Conservation (phyloP, 2,329 filamentous ascomycete species). For the Aspergillus sp. region DNA sequence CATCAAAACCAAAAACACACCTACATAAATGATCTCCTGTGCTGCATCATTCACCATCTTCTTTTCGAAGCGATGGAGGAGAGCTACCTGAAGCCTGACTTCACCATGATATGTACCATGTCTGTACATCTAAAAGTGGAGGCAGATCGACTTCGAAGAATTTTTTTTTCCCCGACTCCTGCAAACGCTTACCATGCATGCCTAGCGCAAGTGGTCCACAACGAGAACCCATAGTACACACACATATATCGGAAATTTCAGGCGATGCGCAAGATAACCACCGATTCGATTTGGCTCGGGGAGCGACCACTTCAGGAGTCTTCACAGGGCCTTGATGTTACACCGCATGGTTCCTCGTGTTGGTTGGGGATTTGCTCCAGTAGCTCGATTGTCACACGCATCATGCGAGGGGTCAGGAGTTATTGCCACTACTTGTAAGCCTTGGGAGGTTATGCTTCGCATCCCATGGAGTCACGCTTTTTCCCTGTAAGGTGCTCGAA, state of each 20-base stretch:
- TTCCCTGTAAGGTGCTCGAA: background rate
- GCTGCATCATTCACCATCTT: background rate
- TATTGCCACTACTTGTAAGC: background rate
- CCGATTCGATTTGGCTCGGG: background rate
- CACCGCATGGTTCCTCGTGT: conserved; percentile 9
- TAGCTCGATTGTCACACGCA: background rate
- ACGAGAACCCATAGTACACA: background rate
- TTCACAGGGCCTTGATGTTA: background rate
- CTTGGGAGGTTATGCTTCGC: background rate
- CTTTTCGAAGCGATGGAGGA: background rate
- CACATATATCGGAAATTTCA: background rate
- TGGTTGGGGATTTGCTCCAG: conserved; percentile 6
- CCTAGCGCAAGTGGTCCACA: background rate
- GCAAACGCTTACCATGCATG: background rate
- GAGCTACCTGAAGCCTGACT: background rate
- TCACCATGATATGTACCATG: background rate
- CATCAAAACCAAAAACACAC: background rate
- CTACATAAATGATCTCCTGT: background rate
- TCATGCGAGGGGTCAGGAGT: conserved; percentile 7
- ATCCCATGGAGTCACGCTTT: background rate
- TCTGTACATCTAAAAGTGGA: background rate
- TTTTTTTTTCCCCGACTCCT: background rate
- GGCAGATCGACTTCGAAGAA: background rate
- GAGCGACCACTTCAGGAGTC: too few species aligned
- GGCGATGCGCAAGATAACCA: background rate